phyloP scores from a whole-genome alignment of 1,284 basidiomycete genomes.

The Ganoderma boninense region DNA sequence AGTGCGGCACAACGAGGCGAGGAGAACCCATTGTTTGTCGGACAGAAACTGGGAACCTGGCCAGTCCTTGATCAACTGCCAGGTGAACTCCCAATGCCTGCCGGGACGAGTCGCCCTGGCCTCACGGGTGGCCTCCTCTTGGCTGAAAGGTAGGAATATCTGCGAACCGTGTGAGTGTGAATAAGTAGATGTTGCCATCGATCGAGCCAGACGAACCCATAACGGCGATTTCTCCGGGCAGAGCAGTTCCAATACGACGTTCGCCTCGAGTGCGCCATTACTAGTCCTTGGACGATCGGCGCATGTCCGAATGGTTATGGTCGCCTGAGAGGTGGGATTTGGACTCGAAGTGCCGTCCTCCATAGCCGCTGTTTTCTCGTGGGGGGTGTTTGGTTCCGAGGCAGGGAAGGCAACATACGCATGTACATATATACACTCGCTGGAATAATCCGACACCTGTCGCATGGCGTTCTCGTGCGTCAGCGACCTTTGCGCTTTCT shows the following conservation, averaged over 20 bases:
- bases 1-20: not conserved
- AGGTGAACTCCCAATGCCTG: not conserved
- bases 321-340: not conserved
- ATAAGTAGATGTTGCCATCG: not conserved
- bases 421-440: too few relatives aligned
- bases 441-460: too few relatives aligned
- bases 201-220: not conserved
- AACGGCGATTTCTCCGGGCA: not conserved
- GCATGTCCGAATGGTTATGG: not conserved
- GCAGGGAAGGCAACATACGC: not conserved
- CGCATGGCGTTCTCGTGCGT: too few relatives aligned
- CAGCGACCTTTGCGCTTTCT: too few relatives aligned
- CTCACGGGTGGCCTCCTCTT: not conserved
- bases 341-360: not conserved
- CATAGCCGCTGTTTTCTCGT: not conserved
- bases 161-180: not conserved
- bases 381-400: not conserved
- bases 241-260: not conserved
- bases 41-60: not conserved
- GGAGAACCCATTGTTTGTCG: not conserved
- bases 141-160: not conserved
- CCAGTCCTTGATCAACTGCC: not conserved
- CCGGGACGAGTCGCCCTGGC: not conserved
- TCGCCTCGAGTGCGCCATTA: not conserved
- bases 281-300: not conserved